phyloP scores from a whole-genome alignment of 1,284 basidiomycete species.

The Fistulina hepatica region DNA sequence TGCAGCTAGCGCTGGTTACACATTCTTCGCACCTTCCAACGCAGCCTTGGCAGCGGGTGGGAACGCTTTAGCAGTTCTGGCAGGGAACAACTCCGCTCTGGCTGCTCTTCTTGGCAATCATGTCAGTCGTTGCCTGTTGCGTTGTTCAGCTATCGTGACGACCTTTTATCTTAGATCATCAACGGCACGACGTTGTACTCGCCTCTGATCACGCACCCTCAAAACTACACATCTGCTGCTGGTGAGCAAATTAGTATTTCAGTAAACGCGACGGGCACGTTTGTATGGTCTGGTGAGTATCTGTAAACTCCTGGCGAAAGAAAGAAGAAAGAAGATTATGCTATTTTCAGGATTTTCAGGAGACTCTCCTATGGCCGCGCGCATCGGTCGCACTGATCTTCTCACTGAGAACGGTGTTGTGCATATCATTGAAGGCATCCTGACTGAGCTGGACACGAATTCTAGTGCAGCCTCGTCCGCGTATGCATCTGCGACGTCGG shows the following conservation, averaged over 20 bases:
- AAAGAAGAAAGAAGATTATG: background rate
- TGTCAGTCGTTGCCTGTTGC: slow-evolving; percentile 33
- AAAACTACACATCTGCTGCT: slow-evolving; percentile 42
- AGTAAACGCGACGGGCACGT: slow-evolving; percentile 52
- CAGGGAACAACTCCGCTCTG: slow-evolving; percentile 37
- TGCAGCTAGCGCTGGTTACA: slow-evolving; percentile 39
- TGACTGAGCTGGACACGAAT: too few relatives aligned
- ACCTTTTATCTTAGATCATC: slow-evolving; percentile 34
- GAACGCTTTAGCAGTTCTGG: slow-evolving; percentile 24
- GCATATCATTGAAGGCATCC: slow-evolving; percentile 45
- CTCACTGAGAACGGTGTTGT: slow-evolving; percentile 64
- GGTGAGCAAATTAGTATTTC: slow-evolving; percentile 47
- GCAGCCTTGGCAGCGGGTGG: slow-evolving; percentile 34
- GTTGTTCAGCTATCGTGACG: background rate
- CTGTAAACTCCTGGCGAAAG: background rate
- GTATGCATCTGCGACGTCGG: too few relatives aligned
- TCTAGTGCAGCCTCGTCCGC: too few relatives aligned
- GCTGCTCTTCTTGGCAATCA: slow-evolving; percentile 49
- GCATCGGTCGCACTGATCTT: slow-evolving; percentile 53
- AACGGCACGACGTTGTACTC: slow-evolving; percentile 66
- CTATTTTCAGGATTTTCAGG: background rate
- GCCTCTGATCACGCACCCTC: slow-evolving; percentile 26
- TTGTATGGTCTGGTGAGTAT: slow-evolving; percentile 39
- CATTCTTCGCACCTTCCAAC: slow-evolving; percentile 59
- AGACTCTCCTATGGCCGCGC: slow-evolving; percentile 28